Conservation (phyloP, 192 early-diverging fungal species). For the Backusella circina region DNA sequence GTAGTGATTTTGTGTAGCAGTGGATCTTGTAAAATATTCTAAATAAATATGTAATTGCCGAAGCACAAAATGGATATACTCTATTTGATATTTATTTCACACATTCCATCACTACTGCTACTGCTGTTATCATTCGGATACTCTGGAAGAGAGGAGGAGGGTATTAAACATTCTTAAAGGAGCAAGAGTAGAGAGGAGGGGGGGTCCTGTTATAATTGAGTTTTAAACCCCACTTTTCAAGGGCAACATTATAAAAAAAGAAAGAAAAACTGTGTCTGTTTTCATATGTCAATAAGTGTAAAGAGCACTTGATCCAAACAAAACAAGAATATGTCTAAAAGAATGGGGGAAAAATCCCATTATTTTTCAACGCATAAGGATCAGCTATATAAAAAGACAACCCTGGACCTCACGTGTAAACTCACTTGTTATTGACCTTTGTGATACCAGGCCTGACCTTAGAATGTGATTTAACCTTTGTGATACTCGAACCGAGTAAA, state of each 20-base stretch:
- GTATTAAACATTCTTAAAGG: background rate
- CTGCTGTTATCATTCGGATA: background rate
- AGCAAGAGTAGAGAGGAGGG: background rate
- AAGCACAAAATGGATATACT: background rate
- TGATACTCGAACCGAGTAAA: background rate
- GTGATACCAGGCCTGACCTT: background rate
- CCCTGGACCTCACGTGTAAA: background rate
- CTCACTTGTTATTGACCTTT: background rate
- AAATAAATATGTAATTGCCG: background rate
- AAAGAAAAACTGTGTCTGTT: background rate
- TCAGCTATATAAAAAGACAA: background rate
- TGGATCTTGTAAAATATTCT: background rate
- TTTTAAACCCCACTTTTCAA: background rate
- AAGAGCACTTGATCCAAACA: constrained; percentile 4
- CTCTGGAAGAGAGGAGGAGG: background rate
- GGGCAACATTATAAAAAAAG: background rate
- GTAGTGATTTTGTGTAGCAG: background rate
- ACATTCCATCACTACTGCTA: background rate
- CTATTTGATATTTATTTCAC: background rate
- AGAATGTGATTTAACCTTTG: background rate
- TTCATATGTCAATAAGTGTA: background rate
- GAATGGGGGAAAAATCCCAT: background rate
- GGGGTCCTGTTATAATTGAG: constrained; percentile 4
- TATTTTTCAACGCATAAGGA: background rate
- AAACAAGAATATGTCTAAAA: background rate